phyloP scores from a whole-genome alignment of 2,329 filamentous ascomycete genomes.

The Aspergillus latus region DNA sequence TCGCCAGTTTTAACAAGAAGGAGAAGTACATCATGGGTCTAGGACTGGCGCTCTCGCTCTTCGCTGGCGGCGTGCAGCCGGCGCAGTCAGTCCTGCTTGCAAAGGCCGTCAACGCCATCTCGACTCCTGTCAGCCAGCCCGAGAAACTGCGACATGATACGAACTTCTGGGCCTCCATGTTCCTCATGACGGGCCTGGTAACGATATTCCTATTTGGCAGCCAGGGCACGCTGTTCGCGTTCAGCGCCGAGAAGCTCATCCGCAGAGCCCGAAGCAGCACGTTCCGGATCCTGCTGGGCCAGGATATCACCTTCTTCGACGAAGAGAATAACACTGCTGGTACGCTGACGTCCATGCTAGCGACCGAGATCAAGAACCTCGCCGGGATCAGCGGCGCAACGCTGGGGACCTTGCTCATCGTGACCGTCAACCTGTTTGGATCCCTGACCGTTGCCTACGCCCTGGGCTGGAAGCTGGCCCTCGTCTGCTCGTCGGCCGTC shows the following conservation, averaged over 20 bases:
- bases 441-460: conserved; percentile 65
- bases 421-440: conserved; percentile 70
- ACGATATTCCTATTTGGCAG: conserved; percentile 65
- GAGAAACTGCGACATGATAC: conserved; percentile 63
- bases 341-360: conserved; percentile 74
- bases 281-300: conserved; percentile 27
- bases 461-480: conserved; percentile 76
- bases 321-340: conserved; percentile 24
- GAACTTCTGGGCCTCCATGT: conserved; percentile 85
- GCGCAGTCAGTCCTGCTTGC: conserved; percentile 76
- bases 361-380: conserved; percentile 63
- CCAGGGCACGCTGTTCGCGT: conserved; percentile 73
- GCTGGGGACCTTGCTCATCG: conserved; percentile 75
- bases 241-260: conserved; percentile 76
- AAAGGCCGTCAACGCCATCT: conserved; percentile 73
- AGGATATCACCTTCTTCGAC: conserved; percentile 33
- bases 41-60: conserved; percentile 68
- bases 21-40: conserved; percentile 70
- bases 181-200: conserved; percentile 73
- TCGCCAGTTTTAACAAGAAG: conserved; percentile 70
- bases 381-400: conserved; percentile 68
- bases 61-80: conserved; percentile 77
- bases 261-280: conserved; percentile 70
- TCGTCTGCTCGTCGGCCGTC: conserved; percentile 58
- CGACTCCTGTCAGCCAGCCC: conserved; percentile 54